A percentile compares a stretch with the other conserved stretches of the same genome.
Conservation (phyloP, 1,139 yeast species). For the Blastobotrys illinoisensis region DNA sequence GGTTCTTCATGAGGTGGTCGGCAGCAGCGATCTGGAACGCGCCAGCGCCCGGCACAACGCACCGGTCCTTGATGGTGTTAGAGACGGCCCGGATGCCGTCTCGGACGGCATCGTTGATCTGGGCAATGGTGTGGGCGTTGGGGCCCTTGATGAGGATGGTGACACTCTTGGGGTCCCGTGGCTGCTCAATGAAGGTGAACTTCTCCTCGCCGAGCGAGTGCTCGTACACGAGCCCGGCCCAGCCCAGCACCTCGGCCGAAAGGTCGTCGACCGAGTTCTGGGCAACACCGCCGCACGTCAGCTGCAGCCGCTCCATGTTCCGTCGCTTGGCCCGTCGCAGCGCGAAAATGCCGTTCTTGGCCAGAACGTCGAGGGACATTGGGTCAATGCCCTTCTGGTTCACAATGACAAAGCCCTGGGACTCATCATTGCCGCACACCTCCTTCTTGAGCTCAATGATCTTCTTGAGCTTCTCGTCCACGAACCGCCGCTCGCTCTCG, state of each 20-base stretch:
- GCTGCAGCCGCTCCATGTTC: constrained; percentile 96
- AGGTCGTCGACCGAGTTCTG: constrained; percentile 96
- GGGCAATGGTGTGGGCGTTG: constrained; percentile 79
- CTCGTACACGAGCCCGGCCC: constrained; percentile 87
- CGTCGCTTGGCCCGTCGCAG: constrained; percentile 97
- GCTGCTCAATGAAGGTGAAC: constrained; percentile 92
- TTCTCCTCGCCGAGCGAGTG: constrained; percentile 95
- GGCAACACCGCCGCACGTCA: constrained; percentile 96
- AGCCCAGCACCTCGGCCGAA: constrained; percentile 78
- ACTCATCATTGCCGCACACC: constrained; percentile 68
- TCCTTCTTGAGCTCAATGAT: constrained; percentile 89
- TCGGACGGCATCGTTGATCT: constrained; percentile 93
- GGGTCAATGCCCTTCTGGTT: constrained; percentile 99
- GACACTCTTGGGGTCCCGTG: constrained; percentile 84
- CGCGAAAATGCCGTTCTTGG: constrained; percentile 89
- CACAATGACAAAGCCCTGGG: constrained; percentile 76
- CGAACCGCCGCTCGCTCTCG: constrained; percentile 88
- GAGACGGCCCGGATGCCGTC: constrained; percentile 96
- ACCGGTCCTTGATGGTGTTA: constrained; percentile 78
- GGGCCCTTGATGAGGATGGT: constrained; percentile 92
- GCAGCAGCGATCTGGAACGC: constrained; percentile 86
- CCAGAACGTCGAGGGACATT: constrained; percentile 90
- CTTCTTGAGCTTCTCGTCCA: constrained; percentile 86
- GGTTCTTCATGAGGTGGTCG: constrained; percentile 46
- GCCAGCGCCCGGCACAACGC: constrained; percentile 95